Evolutionary conservation across 805 yeast genomes (phyloP).

Genomic region (Saccharomycopsis javanensis): DNA sequence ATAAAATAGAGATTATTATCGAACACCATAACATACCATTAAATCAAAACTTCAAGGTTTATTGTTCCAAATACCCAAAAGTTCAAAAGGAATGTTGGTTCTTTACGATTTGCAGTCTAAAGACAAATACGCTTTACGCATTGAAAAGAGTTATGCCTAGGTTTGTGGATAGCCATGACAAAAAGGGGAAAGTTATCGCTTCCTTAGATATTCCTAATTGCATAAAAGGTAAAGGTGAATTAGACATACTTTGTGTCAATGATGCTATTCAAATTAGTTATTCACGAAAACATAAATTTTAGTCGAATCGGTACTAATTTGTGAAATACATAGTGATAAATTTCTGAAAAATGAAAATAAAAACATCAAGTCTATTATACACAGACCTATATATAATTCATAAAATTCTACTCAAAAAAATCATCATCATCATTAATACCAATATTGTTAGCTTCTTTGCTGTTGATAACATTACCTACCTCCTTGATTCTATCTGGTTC

Average conservation of each 20-base stretch:
- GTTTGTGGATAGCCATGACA: slow-evolving; percentile 18
- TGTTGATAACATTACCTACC: slow-evolving; percentile 16
- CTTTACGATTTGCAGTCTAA: slow-evolving; percentile 45
- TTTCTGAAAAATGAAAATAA: not conserved
- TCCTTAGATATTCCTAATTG: slow-evolving; percentile 25
- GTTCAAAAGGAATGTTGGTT: slow-evolving; percentile 93
- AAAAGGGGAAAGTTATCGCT: slow-evolving; percentile 3
- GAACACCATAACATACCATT: slow-evolving; percentile 39
- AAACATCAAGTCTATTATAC: not conserved
- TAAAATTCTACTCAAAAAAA: slow-evolving; percentile 25
- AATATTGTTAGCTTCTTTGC: slow-evolving; percentile 22
- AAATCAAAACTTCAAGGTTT: slow-evolving; percentile 54
- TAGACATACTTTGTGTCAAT: slow-evolving; percentile 44
- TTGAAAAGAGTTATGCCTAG: slow-evolving; percentile 71
- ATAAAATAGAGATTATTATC: slow-evolving; percentile 35
- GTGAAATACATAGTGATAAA: not conserved
- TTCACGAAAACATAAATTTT: slow-evolving; percentile 20
- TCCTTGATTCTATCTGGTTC: slow-evolving; percentile 14
- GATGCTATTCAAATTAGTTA: slow-evolving; percentile 59
- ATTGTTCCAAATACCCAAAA: slow-evolving; percentile 79
- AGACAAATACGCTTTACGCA: slow-evolving; percentile 44
- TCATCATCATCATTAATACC: slow-evolving; percentile 25
- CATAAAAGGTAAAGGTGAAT: slow-evolving; percentile 32
- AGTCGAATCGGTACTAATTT: not conserved
- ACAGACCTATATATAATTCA: not conserved